A percentile compares a stretch with the other conserved stretches of the same genome.
Evolutionary conservation across 2,329 filamentous ascomycete species (phyloP).

Genomic region (Sclerotinia minor): DNA sequence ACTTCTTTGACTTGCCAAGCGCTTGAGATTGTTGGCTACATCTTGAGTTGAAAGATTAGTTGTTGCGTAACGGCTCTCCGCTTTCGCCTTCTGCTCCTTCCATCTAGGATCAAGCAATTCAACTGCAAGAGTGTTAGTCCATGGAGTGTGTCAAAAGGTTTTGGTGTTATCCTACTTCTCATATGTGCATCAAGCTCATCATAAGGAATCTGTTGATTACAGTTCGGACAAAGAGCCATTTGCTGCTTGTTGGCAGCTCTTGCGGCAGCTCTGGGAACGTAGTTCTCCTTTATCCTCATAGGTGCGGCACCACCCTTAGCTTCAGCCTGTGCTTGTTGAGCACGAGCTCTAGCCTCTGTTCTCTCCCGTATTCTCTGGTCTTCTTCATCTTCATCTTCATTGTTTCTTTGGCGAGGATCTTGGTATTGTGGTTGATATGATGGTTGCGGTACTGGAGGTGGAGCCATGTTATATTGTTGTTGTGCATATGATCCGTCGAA

Average conservation of each 20-base stretch:
- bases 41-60: conserved; percentile 85
- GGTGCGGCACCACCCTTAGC: conserved; percentile 66
- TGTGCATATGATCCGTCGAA: conserved; percentile 54
- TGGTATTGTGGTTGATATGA: conserved; percentile 42
- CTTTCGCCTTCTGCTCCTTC: conserved; percentile 93
- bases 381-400: conserved; percentile 61
- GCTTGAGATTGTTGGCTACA: conserved; percentile 91
- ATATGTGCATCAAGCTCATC: conserved; percentile 90
- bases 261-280: conserved; percentile 80
- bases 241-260: conserved; percentile 65
- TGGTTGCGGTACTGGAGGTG: conserved; percentile 41
- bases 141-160: background rate
- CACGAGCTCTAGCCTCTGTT: conserved; percentile 59
- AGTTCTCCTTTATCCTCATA: conserved; percentile 92
- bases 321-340: conserved; percentile 77
- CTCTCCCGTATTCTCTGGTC: conserved; percentile 63
- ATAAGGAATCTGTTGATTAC: conserved; percentile 83
- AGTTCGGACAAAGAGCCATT: conserved; percentile 84
- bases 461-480: conserved; percentile 46
- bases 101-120: conserved; percentile 90
- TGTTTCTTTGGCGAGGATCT: conserved; percentile 36
- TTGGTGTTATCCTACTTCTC: conserved; percentile 60
- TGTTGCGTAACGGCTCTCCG: conserved; percentile 78
- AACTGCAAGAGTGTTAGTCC: conserved; percentile 48
- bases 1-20: conserved; percentile 82